Evolutionary conservation across 306 rosid species (phyloP).

Genomic region (Lathyrus tuberosus): DNA sequence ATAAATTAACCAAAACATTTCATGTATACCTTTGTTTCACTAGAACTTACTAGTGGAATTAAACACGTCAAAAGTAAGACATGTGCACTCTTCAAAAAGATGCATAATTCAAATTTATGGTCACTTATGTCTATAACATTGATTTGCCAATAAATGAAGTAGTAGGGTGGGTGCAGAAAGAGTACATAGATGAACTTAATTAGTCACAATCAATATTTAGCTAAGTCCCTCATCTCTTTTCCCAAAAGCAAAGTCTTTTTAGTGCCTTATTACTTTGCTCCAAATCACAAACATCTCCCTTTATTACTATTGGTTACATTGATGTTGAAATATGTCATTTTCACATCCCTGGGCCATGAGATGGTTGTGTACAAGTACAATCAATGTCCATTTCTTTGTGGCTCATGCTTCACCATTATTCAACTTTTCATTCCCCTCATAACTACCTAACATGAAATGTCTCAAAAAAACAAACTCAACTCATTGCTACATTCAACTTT

Average conservation of each 20-base stretch:
- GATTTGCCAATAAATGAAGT: too few species aligned
- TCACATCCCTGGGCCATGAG: constrained; percentile 14
- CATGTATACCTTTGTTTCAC: too few species aligned
- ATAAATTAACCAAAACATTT: too few species aligned
- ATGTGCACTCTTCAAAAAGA: too few species aligned
- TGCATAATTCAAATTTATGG: too few species aligned
- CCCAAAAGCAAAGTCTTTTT: constrained; percentile 25
- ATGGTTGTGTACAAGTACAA: constrained; percentile 42
- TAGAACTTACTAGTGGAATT: too few species aligned
- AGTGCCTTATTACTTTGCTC: constrained; percentile 35
- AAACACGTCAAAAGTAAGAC: too few species aligned
- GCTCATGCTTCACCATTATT: constrained; percentile 22
- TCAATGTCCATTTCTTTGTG: constrained; percentile 35
- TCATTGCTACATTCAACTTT: background rate
- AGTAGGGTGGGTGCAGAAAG: background rate
- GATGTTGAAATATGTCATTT: constrained; percentile 54
- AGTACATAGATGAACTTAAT: constrained; percentile 18
- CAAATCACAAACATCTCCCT: constrained; percentile 22
- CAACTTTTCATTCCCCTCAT: constrained; percentile 7
- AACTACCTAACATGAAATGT: background rate
- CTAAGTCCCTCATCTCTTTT: background rate
- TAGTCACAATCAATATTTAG: constrained; percentile 44
- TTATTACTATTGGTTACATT: too few species aligned
- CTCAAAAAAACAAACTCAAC: background rate
- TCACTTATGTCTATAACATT: constrained; percentile 8